Evolutionary conservation across 2,329 filamentous ascomycete genomes (phyloP).

Genomic region (Xylariaceae sp.): DNA sequence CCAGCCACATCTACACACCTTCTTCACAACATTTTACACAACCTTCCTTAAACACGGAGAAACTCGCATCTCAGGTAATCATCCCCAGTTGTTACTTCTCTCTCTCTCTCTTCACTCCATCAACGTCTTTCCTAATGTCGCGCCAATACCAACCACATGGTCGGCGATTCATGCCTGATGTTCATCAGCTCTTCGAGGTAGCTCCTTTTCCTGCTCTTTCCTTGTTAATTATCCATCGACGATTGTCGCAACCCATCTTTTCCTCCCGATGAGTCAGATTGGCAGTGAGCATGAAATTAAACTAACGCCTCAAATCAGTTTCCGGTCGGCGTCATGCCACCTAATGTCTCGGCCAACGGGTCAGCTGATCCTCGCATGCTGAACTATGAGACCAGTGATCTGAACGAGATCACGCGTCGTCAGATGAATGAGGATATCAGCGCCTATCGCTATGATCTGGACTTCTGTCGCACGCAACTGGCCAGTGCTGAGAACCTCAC

Average conservation of each 20-base stretch:
- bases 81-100: background rate
- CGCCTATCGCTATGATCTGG: conserved; percentile 46
- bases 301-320: conserved; percentile 1
- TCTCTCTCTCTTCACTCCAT: background rate
- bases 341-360: conserved; percentile 4
- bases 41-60: too few species aligned
- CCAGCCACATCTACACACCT: too few species aligned
- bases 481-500: conserved; percentile 37
- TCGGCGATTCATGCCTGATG: too few species aligned
- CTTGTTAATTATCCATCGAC: background rate
- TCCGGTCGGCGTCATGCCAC: background rate
- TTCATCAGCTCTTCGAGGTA: too few species aligned
- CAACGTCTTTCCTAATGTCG: too few species aligned
- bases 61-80: too few species aligned
- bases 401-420: conserved; percentile 36
- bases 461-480: conserved; percentile 45
- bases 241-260: too few species aligned
- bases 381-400: conserved; percentile 35
- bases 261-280: too few species aligned
- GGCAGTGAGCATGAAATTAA: too few species aligned
- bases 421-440: conserved; percentile 48
- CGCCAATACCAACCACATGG: too few species aligned
- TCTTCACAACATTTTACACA: too few species aligned
- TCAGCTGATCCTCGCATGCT: conserved; percentile 19
- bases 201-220: background rate